Conservation (phyloP, 2,329 filamentous ascomycete genomes). For the Fusarium miscanthi region DNA sequence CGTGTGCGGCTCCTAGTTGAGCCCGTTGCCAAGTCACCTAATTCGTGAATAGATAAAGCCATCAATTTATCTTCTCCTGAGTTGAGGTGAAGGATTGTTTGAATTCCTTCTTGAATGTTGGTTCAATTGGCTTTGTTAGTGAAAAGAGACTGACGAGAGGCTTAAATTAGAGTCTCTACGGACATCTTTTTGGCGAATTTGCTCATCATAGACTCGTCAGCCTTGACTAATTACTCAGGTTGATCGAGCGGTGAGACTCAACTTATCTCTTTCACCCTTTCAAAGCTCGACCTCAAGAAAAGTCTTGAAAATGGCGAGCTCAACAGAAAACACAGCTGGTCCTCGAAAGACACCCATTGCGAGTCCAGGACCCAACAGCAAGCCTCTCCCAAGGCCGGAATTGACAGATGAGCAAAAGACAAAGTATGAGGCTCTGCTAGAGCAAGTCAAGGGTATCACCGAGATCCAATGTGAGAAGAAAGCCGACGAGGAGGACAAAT, state of each 20-base stretch:
- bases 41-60: conserved; percentile 4
- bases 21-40: conserved; percentile 30
- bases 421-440: conserved; percentile 84
- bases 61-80: conserved; percentile 32
- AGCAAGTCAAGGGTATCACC: conserved; percentile 76
- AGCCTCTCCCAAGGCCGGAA: conserved; percentile 64
- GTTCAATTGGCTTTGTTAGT: neutral
- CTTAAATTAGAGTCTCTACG: neutral
- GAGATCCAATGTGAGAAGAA: conserved; percentile 67
- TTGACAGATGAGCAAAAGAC: conserved; percentile 81
- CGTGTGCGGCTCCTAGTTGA: conserved; percentile 25
- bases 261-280: conserved; percentile 7
- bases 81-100: neutral
- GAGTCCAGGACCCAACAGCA: conserved; percentile 66
- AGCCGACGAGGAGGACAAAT: conserved; percentile 60
- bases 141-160: neutral
- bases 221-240: conserved; percentile 20
- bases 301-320: conserved; percentile 35
- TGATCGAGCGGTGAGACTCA: conserved; percentile 37
- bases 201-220: neutral
- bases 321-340: conserved; percentile 30
- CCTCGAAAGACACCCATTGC: conserved; percentile 66
- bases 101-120: neutral
- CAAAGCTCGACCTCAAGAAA: neutral
- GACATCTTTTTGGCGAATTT: neutral